Percentiles rank a stretch among this genome's conserved stretches.
These are phyloP conservation scores for Podospora pseudopauciseta DNA, from an alignment of 495 filamentous ascomycete genomes.

Conservation along the genomic window DNA sequence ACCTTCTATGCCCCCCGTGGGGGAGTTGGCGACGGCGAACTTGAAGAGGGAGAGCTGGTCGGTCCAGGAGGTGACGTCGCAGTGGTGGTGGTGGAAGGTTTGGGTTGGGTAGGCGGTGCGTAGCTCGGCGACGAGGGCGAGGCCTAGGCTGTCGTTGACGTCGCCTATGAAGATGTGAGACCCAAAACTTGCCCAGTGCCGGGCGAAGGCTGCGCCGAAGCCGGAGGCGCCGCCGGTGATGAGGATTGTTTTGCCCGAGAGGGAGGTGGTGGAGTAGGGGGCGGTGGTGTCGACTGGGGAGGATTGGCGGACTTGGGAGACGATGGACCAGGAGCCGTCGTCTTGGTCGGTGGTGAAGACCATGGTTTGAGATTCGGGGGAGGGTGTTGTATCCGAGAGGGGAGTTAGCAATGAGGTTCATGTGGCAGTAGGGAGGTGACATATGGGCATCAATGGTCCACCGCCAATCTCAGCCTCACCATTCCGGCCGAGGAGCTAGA, in stretches of 20 bases:
- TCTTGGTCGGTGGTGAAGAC: conserved; percentile 12
- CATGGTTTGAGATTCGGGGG: conserved; percentile 3
- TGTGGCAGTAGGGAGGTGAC: background rate
- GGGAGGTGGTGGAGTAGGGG: conserved; percentile 37
- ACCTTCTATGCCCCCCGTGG: conserved; percentile 54
- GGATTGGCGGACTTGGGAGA: conserved; percentile 30
- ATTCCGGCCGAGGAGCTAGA: no score
- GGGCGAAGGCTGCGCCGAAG: conserved; percentile 50
- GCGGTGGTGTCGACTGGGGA: conserved; percentile 34
- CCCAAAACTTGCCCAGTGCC: conserved; percentile 40
- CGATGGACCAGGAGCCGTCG: conserved; percentile 20
- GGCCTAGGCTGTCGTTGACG: conserved; percentile 37
- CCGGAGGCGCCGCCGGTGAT: conserved; percentile 53
- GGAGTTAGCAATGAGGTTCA: background rate
- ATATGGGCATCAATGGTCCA: background rate
- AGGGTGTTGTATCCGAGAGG: background rate
- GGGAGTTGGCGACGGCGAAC: conserved; percentile 47
- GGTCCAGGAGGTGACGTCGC: conserved; percentile 53
- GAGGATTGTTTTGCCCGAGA: conserved; percentile 46
- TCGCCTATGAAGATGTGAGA: conserved; percentile 49
- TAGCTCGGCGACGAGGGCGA: conserved; percentile 37
- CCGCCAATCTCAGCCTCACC: no score
- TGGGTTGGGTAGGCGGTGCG: conserved; percentile 34
- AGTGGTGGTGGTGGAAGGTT: conserved; percentile 45
- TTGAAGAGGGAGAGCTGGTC: conserved; percentile 61